A percentile compares a stretch with the other conserved stretches of the same genome.
Evolutionary conservation across 768 basidiomycete genomes (phyloP).

Genomic region (Lenzites betulinus): DNA sequence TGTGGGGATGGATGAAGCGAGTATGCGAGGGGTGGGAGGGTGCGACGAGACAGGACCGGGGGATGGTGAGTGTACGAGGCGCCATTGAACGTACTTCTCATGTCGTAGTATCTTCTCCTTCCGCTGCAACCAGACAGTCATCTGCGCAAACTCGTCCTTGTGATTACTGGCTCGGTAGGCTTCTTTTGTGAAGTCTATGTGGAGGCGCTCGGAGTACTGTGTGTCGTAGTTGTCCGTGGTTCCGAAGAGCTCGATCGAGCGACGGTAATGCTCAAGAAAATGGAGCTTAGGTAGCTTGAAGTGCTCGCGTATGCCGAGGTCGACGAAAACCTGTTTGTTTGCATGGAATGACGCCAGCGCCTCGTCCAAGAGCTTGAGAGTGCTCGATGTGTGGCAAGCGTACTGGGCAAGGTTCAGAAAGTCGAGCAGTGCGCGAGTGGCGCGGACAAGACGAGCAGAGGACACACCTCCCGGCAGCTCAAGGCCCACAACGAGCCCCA

Average conservation of each 20-base stretch:
- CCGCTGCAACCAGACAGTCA: constrained; percentile 25
- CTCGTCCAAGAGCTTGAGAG: background rate
- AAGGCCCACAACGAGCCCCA: constrained; percentile 30
- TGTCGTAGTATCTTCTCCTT: constrained; percentile 12
- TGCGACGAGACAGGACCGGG: too few relatives aligned
- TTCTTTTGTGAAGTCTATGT: background rate
- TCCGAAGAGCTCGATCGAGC: constrained; percentile 21
- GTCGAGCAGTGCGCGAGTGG: constrained; percentile 25
- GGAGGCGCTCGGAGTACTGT: constrained; percentile 30
- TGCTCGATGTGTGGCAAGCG: constrained; percentile 11
- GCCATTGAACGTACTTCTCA: too few relatives aligned
- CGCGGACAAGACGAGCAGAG: constrained; percentile 19
- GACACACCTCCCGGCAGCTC: background rate
- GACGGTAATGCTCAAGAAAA: constrained; percentile 24
- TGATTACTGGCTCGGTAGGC: constrained; percentile 30
- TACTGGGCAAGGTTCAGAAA: constrained; percentile 19
- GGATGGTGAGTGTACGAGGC: too few relatives aligned
- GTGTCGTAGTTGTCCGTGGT: constrained; percentile 32
- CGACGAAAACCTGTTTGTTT: constrained; percentile 41
- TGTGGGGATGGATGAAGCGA: too few relatives aligned
- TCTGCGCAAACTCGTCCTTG: constrained; percentile 29
- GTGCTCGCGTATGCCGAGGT: constrained; percentile 27
- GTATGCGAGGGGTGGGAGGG: too few relatives aligned
- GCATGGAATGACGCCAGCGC: constrained; percentile 30
- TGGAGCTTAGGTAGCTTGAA: constrained; percentile 36